Conservation (phyloP, 495 filamentous ascomycete species). For the Aspergillus bertholletiae region DNA sequence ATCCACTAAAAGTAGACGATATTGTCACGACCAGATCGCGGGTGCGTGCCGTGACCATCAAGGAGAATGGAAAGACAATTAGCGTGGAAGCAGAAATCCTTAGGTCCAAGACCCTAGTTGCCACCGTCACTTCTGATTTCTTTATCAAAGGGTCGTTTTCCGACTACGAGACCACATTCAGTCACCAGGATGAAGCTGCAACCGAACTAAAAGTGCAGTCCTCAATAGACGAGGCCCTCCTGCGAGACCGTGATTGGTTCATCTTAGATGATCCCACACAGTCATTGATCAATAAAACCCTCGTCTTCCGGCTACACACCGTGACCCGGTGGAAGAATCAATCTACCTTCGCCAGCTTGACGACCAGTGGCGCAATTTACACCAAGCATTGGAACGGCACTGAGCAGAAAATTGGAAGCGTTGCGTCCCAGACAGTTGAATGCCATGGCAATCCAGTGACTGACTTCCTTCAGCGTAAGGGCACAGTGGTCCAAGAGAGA, state of each 20-base stretch:
- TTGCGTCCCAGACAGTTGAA: constrained; percentile 82
- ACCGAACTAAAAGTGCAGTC: constrained; percentile 87
- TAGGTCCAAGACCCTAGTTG: constrained; percentile 77
- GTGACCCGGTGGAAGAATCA: constrained; percentile 92
- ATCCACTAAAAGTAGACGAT: constrained; percentile 24
- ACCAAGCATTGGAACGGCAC: constrained; percentile 94
- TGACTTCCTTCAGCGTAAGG: constrained; percentile 91
- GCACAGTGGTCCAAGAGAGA: constrained; percentile 31
- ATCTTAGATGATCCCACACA: constrained; percentile 74
- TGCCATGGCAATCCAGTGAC: constrained; percentile 96
- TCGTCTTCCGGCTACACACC: constrained; percentile 91
- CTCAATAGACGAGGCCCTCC: constrained; percentile 85
- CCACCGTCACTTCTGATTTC: constrained; percentile 98
- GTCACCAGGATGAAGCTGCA: constrained; percentile 90
- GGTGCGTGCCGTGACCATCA: constrained; percentile 17
- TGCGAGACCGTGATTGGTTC: constrained; percentile 97
- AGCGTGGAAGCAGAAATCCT: constrained; percentile 36
- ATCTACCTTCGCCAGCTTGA: constrained; percentile 84
- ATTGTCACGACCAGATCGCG: constrained; percentile 14
- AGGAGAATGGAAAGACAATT: constrained; percentile 22
- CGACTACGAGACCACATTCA: constrained; percentile 97
- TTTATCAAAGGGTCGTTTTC: constrained; percentile 88
- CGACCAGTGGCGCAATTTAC: constrained; percentile 88
- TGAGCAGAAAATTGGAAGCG: constrained; percentile 88
- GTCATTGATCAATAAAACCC: constrained; percentile 82